Conservation (phyloP, 768 basidiomycete genomes). For the Hericium coralloides region DNA sequence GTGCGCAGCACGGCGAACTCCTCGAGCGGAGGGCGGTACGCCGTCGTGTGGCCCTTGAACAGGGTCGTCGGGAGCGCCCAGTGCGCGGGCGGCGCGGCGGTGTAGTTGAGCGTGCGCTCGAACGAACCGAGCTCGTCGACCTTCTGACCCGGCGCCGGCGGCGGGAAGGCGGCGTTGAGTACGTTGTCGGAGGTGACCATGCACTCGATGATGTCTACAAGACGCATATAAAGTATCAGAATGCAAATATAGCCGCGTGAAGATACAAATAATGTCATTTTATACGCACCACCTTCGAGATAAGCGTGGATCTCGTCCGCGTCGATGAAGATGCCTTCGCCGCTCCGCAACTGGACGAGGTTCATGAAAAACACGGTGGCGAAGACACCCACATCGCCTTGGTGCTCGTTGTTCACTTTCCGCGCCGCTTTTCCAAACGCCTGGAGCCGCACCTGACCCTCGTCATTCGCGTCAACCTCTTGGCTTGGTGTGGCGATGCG, state of each 20-base stretch:
- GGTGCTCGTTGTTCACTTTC: slow-evolving; percentile 39
- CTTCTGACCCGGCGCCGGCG: slow-evolving; percentile 8
- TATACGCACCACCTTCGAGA: slow-evolving; percentile 40
- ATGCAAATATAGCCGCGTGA: neutral
- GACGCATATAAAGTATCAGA: neutral
- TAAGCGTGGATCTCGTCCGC: slow-evolving; percentile 54
- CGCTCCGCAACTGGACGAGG: slow-evolving; percentile 38
- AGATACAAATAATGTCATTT: neutral
- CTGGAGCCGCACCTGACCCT: slow-evolving; percentile 38
- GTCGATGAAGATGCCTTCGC: slow-evolving; percentile 44
- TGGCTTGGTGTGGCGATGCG: slow-evolving; percentile 25
- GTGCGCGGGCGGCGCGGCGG: slow-evolving; percentile 16
- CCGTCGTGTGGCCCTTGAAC: slow-evolving; percentile 14
- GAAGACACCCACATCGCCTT: slow-evolving; percentile 45
- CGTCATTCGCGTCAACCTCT: slow-evolving; percentile 39
- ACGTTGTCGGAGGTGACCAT: slow-evolving; percentile 54
- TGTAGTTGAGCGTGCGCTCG: slow-evolving; percentile 19
- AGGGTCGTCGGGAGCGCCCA: slow-evolving; percentile 14
- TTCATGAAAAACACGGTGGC: slow-evolving; percentile 44
- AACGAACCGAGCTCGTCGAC: slow-evolving; percentile 14
- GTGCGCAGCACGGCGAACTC: slow-evolving; percentile 22
- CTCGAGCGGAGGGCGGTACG: slow-evolving; percentile 20
- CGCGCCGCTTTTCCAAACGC: slow-evolving; percentile 24
- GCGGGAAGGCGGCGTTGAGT: slow-evolving; percentile 40
- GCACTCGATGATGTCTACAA: slow-evolving; percentile 50